Conservation (phyloP, 2,329 filamentous ascomycete species). For the Microcyclospora pomicola region DNA sequence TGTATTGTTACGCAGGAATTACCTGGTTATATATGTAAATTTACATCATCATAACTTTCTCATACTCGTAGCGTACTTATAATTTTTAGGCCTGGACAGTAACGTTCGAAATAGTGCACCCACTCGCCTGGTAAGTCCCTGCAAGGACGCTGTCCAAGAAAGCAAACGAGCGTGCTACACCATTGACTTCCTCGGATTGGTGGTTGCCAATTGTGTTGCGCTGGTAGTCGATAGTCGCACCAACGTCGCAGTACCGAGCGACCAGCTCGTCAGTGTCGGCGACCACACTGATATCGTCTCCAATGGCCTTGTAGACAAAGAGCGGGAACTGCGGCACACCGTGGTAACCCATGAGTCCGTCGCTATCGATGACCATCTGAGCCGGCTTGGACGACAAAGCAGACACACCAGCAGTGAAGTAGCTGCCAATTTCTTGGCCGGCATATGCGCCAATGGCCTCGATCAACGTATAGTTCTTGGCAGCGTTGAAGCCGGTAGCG, state of each 20-base stretch:
- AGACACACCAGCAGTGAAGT: slow-evolving; percentile 26
- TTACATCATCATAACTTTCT: too few species aligned
- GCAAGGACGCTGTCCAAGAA: slow-evolving; percentile 14
- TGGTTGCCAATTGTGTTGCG: slow-evolving; percentile 33
- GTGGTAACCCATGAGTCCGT: slow-evolving; percentile 26
- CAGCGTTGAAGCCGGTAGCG: slow-evolving; percentile 22
- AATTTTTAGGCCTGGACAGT: slow-evolving; percentile 5
- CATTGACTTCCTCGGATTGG: slow-evolving; percentile 22
- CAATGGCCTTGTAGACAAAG: slow-evolving; percentile 37
- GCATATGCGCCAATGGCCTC: slow-evolving; percentile 18
- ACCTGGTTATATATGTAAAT: too few species aligned
- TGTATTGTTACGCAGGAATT: too few species aligned
- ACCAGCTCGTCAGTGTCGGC: slow-evolving; percentile 33
- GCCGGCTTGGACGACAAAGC: slow-evolving; percentile 13
- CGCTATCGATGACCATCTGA: slow-evolving; percentile 16
- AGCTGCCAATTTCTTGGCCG: slow-evolving; percentile 26
- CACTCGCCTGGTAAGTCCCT: slow-evolving; percentile 12
- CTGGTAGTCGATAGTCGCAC: slow-evolving; percentile 31
- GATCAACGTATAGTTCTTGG: slow-evolving; percentile 13
- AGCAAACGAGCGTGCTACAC: slow-evolving; percentile 19
- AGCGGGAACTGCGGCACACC: slow-evolving; percentile 35
- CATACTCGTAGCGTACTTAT: too few species aligned
- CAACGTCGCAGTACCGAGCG: slow-evolving; percentile 27
- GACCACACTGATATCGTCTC: slow-evolving; percentile 33
- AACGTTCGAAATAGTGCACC: slow-evolving; percentile 16